Evolutionary conservation across 805 yeast genomes (phyloP).

Genomic region (Wickerhamomyces mucosus): DNA sequence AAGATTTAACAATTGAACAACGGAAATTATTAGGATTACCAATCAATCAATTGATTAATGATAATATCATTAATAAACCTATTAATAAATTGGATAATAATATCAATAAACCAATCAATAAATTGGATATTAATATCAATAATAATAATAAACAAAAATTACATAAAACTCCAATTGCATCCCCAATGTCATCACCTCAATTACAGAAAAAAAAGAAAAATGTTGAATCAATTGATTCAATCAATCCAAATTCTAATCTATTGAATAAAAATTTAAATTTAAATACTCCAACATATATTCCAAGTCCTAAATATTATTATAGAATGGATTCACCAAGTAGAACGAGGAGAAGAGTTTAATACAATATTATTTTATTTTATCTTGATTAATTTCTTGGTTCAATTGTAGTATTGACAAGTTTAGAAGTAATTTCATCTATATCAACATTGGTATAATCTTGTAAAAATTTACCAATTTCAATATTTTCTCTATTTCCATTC

Average conservation of each 20-base stretch:
- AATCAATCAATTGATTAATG: constrained; percentile 5
- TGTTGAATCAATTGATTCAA: not conserved
- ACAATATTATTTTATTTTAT: too few species aligned
- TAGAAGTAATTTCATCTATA: constrained; percentile 37
- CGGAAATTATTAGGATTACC: constrained; percentile 25
- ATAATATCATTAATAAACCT: constrained; percentile 19
- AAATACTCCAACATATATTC: constrained; percentile 20
- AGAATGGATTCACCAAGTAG: constrained; percentile 23
- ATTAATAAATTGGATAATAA: not conserved
- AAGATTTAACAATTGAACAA: constrained; percentile 23
- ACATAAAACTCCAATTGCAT: constrained; percentile 13
- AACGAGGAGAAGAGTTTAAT: constrained; percentile 18
- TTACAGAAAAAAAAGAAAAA: constrained; percentile 3
- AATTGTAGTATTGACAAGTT: constrained; percentile 20
- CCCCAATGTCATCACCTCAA: constrained; percentile 20
- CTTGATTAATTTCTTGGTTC: not conserved
- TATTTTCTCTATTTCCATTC: constrained; percentile 81
- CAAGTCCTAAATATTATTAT: constrained; percentile 21
- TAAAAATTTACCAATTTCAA: constrained; percentile 72
- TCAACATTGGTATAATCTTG: constrained; percentile 39
- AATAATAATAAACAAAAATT: not conserved
- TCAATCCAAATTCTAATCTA: not conserved
- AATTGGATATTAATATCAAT: constrained; percentile 8
- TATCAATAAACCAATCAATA: constrained; percentile 18
- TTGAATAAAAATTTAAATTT: not conserved